Evolutionary conservation across 1,284 basidiomycete species (phyloP), one percentile per base, ranked within the genome.

Genomic region (Leccinum cinnamomeum): DNA sequence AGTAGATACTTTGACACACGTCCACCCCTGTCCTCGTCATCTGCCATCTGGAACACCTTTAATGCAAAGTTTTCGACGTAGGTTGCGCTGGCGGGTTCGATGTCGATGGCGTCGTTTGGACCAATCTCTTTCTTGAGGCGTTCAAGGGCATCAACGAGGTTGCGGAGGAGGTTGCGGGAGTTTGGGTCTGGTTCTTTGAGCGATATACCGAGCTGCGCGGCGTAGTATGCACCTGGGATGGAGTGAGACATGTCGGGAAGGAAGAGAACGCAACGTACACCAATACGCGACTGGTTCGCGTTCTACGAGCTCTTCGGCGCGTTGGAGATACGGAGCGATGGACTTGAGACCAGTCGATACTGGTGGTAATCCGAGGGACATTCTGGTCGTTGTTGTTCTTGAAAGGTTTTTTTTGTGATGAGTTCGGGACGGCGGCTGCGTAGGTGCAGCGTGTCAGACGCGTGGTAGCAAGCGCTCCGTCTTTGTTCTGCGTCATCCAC

Each of bases 51-150:
- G 76, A 98, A 99, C 28, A 98, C 87, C 65, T 85, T 91, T 39
- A 97, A 78, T 1, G 94, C 96, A 80, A 98, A 98, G 78, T 95
- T 95, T 79, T 97, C 95, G 33, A 98, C 86, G 72, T 95, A 95
- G 3, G 95, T 94, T 1, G 89, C 84, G 57, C 92, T 92, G 0
- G 87, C 94, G 2, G 84, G 79, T 69, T 97, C 94, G 67, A 90
- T 85, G 62, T 92, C 90, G 62, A 98, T 84, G 2, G 93, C 90
- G 71, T 97, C 95, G 66, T 90, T 88, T 18, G 84, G 78, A 0
- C 85, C 86, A 18, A 97, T 84, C 10, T 87, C 83, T 5, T 78
- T 76, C 78, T 97, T 98, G 81, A 94, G 85, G 73, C 79, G 79
- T 75, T 98, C 97, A 35, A 98, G 86, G 14, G 83, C 78, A 56